phyloP scores from a whole-genome alignment of 2,329 filamentous ascomycete genomes.

The Aspergillus texensis region DNA sequence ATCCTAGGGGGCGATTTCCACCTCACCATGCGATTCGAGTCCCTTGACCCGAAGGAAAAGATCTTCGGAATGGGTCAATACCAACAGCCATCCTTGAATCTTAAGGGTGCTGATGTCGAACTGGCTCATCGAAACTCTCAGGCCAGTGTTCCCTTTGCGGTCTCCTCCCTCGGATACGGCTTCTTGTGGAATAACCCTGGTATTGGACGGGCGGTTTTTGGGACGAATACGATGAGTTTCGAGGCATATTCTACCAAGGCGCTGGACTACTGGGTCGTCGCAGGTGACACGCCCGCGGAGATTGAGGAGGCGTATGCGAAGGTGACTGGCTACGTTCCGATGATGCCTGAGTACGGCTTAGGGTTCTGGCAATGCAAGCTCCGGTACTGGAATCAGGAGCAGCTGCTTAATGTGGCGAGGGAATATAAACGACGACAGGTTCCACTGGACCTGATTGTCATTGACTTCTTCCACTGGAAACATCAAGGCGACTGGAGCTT shows the following conservation, averaged over 20 bases:
- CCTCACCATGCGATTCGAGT: constrained; percentile 62
- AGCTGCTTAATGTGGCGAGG: constrained; percentile 61
- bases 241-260: constrained; percentile 61
- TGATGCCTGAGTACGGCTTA: constrained; percentile 70
- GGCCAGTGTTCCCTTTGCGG: constrained; percentile 64
- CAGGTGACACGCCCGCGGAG: constrained; percentile 57
- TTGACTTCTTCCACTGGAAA: constrained; percentile 71
- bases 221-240: constrained; percentile 63
- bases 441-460: constrained; percentile 66
- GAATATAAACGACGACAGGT: constrained; percentile 60
- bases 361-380: constrained; percentile 72
- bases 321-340: constrained; percentile 62
- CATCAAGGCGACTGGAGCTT: constrained; percentile 70
- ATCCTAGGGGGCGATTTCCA: constrained; percentile 58
- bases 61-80: constrained; percentile 73
- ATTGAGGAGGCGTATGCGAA: constrained; percentile 60
- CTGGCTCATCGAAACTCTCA: constrained; percentile 69
- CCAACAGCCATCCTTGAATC: constrained; percentile 64
- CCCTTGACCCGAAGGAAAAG: constrained; percentile 56
- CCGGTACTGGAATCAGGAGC: constrained; percentile 67
- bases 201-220: constrained; percentile 63
- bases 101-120: constrained; percentile 65
- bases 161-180: constrained; percentile 64
- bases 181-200: constrained; percentile 69
- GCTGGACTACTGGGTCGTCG: constrained; percentile 68